Evolutionary conservation across 495 filamentous ascomycete genomes (phyloP).

Genomic region (Daldinia loculata): DNA sequence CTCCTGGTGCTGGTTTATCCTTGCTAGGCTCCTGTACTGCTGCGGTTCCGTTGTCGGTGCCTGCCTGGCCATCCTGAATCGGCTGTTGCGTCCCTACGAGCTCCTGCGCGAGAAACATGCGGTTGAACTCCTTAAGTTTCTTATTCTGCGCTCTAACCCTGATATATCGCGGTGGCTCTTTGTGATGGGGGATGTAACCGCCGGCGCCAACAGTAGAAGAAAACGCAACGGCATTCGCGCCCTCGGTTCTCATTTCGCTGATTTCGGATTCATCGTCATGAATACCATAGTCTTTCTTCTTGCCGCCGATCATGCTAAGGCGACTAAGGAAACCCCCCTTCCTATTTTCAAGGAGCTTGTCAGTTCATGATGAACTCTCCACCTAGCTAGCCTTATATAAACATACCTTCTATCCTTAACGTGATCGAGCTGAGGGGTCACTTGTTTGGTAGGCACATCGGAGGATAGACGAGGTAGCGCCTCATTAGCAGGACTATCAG

Average conservation of each 20-base stretch:
- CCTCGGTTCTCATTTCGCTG: conserved; percentile 75
- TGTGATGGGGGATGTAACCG: conserved; percentile 87
- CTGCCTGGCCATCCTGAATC: conserved; percentile 11
- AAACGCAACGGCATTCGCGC: conserved; percentile 83
- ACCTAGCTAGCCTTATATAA: neutral
- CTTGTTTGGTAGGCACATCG: conserved; percentile 46
- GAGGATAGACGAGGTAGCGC: conserved; percentile 50
- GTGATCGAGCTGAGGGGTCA: conserved; percentile 46
- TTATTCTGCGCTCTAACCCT: conserved; percentile 84
- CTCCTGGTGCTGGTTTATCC: conserved; percentile 48
- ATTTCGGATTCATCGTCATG: conserved; percentile 77
- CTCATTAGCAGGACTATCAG: conserved; percentile 60
- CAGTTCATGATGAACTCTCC: conserved; percentile 37
- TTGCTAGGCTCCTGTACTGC: conserved; percentile 43
- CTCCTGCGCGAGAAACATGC: conserved; percentile 91
- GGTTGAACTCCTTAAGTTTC: conserved; percentile 82
- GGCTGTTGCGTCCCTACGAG: conserved; percentile 61
- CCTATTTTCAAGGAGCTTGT: conserved; percentile 53
- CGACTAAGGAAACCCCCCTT: conserved; percentile 92
- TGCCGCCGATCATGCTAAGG: conserved; percentile 75
- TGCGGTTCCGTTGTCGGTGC: conserved; percentile 50
- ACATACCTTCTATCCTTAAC: conserved; percentile 75
- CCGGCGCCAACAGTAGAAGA: conserved; percentile 72
- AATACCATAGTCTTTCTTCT: conserved; percentile 68
- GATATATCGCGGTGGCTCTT: conserved; percentile 90